phyloP scores from a whole-genome alignment of 2,329 filamentous ascomycete genomes.

The Trichoderma sp. region DNA sequence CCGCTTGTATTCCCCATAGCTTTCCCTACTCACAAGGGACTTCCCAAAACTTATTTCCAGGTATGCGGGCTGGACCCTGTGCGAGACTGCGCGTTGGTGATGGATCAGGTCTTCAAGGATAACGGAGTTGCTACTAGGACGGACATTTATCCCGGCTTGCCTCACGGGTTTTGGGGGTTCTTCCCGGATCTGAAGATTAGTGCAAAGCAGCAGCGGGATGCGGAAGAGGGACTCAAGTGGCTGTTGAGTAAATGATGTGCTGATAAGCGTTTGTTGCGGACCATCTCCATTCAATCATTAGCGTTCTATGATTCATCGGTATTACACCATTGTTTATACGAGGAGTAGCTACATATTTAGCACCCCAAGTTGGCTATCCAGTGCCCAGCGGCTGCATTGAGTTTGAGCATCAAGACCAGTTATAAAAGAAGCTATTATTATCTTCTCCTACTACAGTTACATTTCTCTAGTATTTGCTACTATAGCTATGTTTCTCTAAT shows the following conservation, averaged over 20 bases:
- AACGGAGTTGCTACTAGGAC: slow-evolving; percentile 28
- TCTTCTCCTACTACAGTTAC: too few relatives aligned
- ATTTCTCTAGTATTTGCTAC: too few relatives aligned
- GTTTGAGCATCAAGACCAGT: too few relatives aligned
- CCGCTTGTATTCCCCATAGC: slow-evolving; percentile 29
- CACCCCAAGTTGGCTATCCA: too few relatives aligned
- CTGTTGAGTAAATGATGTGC: slow-evolving; percentile 8
- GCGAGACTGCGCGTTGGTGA: slow-evolving; percentile 30
- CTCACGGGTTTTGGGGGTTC: slow-evolving; percentile 32
- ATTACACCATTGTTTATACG: neutral
- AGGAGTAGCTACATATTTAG: too few relatives aligned
- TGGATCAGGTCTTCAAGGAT: slow-evolving; percentile 32
- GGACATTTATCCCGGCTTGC: slow-evolving; percentile 32
- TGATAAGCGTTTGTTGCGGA: neutral
- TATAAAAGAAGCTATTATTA: too few relatives aligned
- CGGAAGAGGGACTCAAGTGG: slow-evolving; percentile 27
- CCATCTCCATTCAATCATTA: neutral
- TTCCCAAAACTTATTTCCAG: slow-evolving; percentile 35
- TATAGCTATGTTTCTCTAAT: too few relatives aligned
- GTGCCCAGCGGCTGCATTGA: too few relatives aligned
- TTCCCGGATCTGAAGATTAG: slow-evolving; percentile 25
- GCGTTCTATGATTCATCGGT: neutral
- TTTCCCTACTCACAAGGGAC: slow-evolving; percentile 23
- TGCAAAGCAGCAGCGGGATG: slow-evolving; percentile 26
- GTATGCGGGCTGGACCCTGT: slow-evolving; percentile 31